Evolutionary conservation across 2,329 filamentous ascomycete genomes (phyloP).

Genomic region (Cercospora canescens): DNA sequence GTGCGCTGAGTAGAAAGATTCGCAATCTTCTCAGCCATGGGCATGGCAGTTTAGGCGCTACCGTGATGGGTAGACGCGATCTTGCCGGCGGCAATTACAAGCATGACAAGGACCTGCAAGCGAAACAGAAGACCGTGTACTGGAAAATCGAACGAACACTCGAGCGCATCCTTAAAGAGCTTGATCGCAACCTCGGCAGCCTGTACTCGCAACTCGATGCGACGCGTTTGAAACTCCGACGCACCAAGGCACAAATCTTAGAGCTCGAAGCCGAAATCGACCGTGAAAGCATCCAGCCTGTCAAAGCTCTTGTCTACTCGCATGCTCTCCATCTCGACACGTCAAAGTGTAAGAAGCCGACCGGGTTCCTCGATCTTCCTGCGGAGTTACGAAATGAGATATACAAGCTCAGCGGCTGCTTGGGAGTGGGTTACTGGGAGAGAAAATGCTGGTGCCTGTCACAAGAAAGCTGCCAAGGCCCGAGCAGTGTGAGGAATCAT

Average conservation of each 20-base stretch:
- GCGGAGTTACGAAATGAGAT: neutral
- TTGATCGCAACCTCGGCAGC: neutral
- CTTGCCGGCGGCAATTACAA: neutral
- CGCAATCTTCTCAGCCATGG: neutral
- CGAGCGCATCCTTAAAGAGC: neutral
- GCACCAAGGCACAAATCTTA: neutral
- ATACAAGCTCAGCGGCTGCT: neutral
- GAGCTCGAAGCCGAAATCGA: neutral
- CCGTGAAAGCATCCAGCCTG: neutral
- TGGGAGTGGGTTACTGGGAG: too few relatives aligned
- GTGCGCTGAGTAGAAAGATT: neutral
- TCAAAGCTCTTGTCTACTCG: neutral
- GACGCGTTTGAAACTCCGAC: neutral
- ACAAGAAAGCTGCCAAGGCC: too few relatives aligned
- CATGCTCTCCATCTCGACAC: neutral
- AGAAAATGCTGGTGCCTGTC: too few relatives aligned
- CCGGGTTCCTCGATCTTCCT: neutral
- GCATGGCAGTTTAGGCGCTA: neutral
- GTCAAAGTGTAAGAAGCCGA: neutral
- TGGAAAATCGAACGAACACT: neutral
- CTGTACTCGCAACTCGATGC: neutral
- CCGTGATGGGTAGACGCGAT: neutral
- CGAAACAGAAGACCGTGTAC: neutral
- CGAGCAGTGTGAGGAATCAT: too few relatives aligned
- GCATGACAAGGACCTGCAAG: neutral